These are phyloP conservation scores for Populus davidiana DNA, from an alignment of 345 rosid genomes.

Conservation along the genomic window DNA sequence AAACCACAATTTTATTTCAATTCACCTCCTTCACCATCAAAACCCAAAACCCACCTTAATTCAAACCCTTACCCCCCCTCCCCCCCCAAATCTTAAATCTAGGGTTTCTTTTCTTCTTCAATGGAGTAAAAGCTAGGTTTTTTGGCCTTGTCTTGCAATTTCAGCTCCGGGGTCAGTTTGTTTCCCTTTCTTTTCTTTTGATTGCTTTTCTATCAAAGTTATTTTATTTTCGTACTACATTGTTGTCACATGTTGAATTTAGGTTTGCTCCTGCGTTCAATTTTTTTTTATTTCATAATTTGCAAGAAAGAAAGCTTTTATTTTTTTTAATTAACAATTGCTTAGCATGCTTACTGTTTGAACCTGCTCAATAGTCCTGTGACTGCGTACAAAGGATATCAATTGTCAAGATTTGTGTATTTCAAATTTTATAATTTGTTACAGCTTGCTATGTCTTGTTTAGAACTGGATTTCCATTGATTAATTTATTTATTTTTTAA, in stretches of 20 bases:
- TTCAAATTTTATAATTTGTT: neutral
- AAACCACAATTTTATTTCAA: neutral
- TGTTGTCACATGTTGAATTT: neutral
- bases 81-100: neutral
- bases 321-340: neutral
- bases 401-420: neutral
- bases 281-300: neutral
- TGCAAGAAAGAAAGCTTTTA: neutral
- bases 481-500: neutral
- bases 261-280: neutral
- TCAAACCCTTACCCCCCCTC: neutral
- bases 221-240: neutral
- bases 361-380: neutral
- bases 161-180: slow-evolving; percentile 1
- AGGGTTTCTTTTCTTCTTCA: neutral
- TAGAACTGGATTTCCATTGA: neutral
- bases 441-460: neutral
- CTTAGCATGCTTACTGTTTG: neutral
- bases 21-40: neutral
- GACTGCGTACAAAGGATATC: neutral
- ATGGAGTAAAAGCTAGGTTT: neutral
- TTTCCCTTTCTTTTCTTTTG: neutral
- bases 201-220: no score
- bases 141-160: neutral
- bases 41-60: neutral